Evolutionary conservation across 2,329 filamentous ascomycete species (phyloP), one percentile per base, ranked within the genome.

Genomic region (Blastomyces emzantsi): DNA sequence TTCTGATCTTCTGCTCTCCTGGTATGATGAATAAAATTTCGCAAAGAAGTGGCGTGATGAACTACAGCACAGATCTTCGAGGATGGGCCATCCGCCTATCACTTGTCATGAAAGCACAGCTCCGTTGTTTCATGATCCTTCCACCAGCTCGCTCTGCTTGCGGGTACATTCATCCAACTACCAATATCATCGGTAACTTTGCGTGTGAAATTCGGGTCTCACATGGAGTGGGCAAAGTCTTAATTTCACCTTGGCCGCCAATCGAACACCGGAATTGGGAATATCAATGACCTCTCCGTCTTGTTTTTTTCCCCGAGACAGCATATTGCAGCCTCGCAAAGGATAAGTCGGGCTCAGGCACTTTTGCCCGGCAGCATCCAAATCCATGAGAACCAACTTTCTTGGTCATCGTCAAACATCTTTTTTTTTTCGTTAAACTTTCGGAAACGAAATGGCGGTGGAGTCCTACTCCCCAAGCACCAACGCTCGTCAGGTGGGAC

Each of bases 371-470:
- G 41, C 22, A 45, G n/a, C 56, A 39, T 13, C 36, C 9, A 39
- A 39, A 39, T 39, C 36, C 36, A 13, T 11, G 36, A 39, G 36
- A 39, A 39, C 9, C 49, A 28, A 54, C 28, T 30, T 30, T 54
- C 17, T 28, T 30, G 51, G 51, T 55, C 19, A 33, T 36, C 22
- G 17, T 19, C 36, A 43, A 43, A 33, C 8, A n/a, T n/a, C 55
- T n/a, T 7, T 22, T 13, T 22, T 28, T 19, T 36, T 15, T 1
- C 41, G n/a, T 60, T 60, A 41, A 41, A 49, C 57, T 60, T 60
- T 47, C 57, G 41, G 57, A 49, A 60, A 60, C 57, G 43, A 60
- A 45, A 60, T 55, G 55, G 57, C 57, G 57, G 57, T 60, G 57
- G 57, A 60, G 57, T 33, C 41, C 19, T 9, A 5, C 45, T 47